Evolutionary conservation across 208 protist species (phyloP).

Genomic region (Leishmania tropica): DNA sequence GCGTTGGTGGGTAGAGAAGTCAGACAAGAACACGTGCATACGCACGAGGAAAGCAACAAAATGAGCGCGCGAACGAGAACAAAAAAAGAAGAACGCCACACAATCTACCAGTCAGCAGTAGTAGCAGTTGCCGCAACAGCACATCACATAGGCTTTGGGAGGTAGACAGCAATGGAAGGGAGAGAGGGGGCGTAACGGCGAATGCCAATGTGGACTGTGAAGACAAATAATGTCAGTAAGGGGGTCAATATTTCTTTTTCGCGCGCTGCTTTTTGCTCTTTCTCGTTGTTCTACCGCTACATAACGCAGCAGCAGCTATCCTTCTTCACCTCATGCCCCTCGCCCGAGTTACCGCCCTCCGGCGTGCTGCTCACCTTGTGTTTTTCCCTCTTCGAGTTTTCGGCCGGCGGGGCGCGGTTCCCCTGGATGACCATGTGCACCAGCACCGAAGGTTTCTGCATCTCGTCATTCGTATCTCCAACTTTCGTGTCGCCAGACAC

Average conservation of each 20-base stretch:
- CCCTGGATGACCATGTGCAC: conserved; percentile 73
- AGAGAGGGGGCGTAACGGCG: not conserved
- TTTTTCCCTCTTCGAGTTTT: conserved; percentile 27
- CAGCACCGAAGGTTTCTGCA: conserved; percentile 39
- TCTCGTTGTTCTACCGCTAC: conserved; percentile 16
- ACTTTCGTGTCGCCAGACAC: conserved; percentile 12
- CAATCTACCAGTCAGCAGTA: not conserved
- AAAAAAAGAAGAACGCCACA: not conserved
- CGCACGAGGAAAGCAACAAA: not conserved
- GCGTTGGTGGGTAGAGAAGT: too few relatives aligned
- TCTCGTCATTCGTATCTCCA: conserved; percentile 18
- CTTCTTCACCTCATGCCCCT: conserved; percentile 34
- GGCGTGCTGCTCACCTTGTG: conserved; percentile 14
- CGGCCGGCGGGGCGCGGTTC: conserved; percentile 2
- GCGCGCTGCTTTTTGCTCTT: not conserved
- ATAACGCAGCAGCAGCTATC: conserved; percentile 56
- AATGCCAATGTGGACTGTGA: not conserved
- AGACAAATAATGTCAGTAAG: too few relatives aligned
- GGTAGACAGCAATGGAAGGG: not conserved
- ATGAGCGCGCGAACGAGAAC: not conserved
- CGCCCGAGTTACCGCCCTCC: conserved; percentile 21
- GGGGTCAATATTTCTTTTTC: not conserved
- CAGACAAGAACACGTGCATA: too few relatives aligned
- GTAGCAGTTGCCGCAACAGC: not conserved
- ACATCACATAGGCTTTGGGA: not conserved